Evolutionary conservation across 305 asterid genomes (phyloP), one percentile per base, ranked within the genome.

Genomic region (Solanum aculeatissimum): DNA sequence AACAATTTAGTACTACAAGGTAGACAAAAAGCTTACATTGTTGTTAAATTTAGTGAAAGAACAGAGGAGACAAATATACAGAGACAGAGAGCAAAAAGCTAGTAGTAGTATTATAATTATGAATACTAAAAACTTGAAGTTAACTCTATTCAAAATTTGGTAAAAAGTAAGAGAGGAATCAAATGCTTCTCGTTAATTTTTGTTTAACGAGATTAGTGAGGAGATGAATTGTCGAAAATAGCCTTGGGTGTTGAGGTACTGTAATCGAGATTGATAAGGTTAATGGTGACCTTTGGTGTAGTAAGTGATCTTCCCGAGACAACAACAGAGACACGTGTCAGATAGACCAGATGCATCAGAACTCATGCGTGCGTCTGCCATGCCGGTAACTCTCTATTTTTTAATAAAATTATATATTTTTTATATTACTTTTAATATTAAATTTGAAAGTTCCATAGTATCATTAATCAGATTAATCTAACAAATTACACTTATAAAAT

Each of bases 41-140:
- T 84, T 83, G n/a, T 84, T 77, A 66, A 77, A 77, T 79, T 85
- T 84, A 86, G 87, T 89, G 85, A 89, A 86, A 85, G 87, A 81
- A 58, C 83, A 57, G 84, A 89, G 88, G 90, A 85, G 54, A 19
- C 71, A 19, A 23, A 53, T 13, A 47, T 5, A 79, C 35, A 21
- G 84, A 29, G 40, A 12, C 10, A 11, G 15, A 66, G 84, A 84
- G 2, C 10, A 5, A 40, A 70, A 5, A 40, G 29, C 29, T 40
- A 70, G 4, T 38, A 38, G 51, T 35, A 14, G 53, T 71, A 43
- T 10, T 75, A 75, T 75, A 75, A 49, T 47, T 47, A 75, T 1
- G 81, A 60, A 23, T 13, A 8, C 81, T 45, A 49, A 25, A 47
- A 75, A 47, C 62, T 75, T 75, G 81, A 47, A 74, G 81, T 25